Evolutionary conservation across 1,139 yeast genomes (phyloP).

Genomic region (Pichia sp.): DNA sequence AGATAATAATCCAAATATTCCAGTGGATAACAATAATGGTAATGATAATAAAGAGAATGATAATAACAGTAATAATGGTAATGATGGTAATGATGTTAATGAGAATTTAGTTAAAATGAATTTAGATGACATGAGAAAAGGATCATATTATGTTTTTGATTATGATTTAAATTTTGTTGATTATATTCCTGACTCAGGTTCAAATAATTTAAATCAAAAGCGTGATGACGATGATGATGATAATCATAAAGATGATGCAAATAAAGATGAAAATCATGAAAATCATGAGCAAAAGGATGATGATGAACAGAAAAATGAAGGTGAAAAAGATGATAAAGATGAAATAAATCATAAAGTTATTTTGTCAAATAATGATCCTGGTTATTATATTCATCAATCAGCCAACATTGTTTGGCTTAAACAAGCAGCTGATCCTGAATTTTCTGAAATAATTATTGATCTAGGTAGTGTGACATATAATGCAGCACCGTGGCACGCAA

Average conservation of each 20-base stretch:
- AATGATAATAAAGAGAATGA: too few relatives aligned
- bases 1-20: neutral
- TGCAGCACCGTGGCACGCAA: constrained; percentile 17
- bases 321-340: neutral
- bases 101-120: constrained; percentile 7
- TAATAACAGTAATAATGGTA: neutral
- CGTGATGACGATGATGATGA: constrained; percentile 1
- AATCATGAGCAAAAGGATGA: constrained; percentile 1
- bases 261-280: constrained; percentile 1
- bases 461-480: constrained; percentile 16
- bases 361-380: constrained; percentile 26
- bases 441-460: constrained; percentile 18
- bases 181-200: neutral
- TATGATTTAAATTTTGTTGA: constrained; percentile 13
- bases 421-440: constrained; percentile 25
- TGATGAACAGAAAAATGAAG: neutral
- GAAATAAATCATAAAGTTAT: constrained; percentile 3
- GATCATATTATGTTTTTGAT: constrained; percentile 12
- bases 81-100: neutral
- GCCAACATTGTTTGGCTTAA: constrained; percentile 16
- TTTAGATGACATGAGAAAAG: constrained; percentile 14
- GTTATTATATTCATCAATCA: constrained; percentile 21
- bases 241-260: constrained; percentile 1
- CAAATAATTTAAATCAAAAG: neutral
- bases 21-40: neutral